phyloP scores from a whole-genome alignment of 2,329 filamentous ascomycete species.

The Colletotrichum gloeosporioides region DNA sequence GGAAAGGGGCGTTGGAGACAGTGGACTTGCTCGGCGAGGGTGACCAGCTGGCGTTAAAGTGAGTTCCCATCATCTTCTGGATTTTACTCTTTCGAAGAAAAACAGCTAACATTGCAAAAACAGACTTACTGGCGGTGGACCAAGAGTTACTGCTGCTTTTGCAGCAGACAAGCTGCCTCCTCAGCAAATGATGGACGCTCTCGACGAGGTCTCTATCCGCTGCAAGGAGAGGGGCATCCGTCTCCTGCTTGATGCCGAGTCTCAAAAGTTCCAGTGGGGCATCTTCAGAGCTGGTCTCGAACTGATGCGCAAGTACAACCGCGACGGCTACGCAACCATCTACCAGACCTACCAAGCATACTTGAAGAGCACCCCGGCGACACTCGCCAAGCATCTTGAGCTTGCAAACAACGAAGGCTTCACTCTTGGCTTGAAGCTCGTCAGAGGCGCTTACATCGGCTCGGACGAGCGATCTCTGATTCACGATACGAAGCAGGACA shows the following conservation, averaged over 20 bases:
- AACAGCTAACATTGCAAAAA: background rate
- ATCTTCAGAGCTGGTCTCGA: constrained; percentile 81
- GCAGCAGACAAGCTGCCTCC: constrained; percentile 67
- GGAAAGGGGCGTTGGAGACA: constrained; percentile 75
- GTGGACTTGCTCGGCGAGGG: constrained; percentile 70
- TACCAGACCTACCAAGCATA: constrained; percentile 85
- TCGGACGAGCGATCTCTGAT: constrained; percentile 74
- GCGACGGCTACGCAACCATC: constrained; percentile 66
- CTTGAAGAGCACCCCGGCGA: constrained; percentile 65
- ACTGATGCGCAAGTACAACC: constrained; percentile 80
- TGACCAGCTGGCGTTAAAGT: constrained; percentile 72
- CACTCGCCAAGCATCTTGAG: constrained; percentile 65
- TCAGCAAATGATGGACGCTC: constrained; percentile 69
- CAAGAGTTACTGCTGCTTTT: constrained; percentile 72
- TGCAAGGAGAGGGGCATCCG: constrained; percentile 73
- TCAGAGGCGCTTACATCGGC: constrained; percentile 76
- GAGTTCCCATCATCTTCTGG: constrained; percentile 21
- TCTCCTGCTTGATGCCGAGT: constrained; percentile 86
- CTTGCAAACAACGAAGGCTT: constrained; percentile 65
- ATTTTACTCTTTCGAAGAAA: background rate
- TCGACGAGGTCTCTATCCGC: constrained; percentile 76
- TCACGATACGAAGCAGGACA: constrained; percentile 74
- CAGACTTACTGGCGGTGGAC: constrained; percentile 82
- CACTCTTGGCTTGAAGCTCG: constrained; percentile 75
- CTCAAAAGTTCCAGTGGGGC: constrained; percentile 77